A percentile compares a stretch with the other conserved stretches of the same genome.
phyloP scores from a whole-genome alignment of 2,329 filamentous ascomycete genomes.

The Stylonectria norvegica region DNA sequence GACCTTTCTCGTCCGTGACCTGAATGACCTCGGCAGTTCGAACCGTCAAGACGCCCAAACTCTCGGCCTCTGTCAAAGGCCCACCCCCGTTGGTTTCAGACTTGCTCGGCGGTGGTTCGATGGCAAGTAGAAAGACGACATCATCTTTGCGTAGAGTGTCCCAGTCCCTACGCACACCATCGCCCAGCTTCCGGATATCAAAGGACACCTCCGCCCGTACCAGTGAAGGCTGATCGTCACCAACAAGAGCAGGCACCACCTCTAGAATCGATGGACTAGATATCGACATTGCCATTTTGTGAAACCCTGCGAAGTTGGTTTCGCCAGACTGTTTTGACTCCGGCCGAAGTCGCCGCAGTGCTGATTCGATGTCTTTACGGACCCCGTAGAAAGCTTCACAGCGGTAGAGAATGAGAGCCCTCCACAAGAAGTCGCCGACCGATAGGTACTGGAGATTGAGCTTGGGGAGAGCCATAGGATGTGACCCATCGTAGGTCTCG shows the following conservation, averaged over 20 bases:
- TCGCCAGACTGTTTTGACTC: constrained; percentile 59
- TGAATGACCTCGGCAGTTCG: constrained; percentile 83
- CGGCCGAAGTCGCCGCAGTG: constrained; percentile 74
- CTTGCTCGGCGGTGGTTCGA: constrained; percentile 59
- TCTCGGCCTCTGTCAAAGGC: constrained; percentile 49
- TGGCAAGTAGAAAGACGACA: constrained; percentile 79
- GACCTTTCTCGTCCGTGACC: constrained; percentile 80
- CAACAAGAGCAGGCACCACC: constrained; percentile 77
- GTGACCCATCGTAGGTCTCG: constrained; percentile 82
- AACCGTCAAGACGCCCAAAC: constrained; percentile 65
- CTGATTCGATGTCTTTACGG: constrained; percentile 82
- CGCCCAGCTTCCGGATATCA: constrained; percentile 75
- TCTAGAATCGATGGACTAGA: constrained; percentile 83
- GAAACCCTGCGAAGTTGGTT: constrained; percentile 75
- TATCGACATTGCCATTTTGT: constrained; percentile 88
- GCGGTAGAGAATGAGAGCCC: constrained; percentile 83
- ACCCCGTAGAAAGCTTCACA: constrained; percentile 93
- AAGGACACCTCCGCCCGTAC: constrained; percentile 84
- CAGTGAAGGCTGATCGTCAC: constrained; percentile 75
- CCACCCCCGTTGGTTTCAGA: constrained; percentile 51
- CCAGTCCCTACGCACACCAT: constrained; percentile 80
- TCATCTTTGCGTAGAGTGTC: constrained; percentile 83
- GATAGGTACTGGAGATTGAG: constrained; percentile 94
- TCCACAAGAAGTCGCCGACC: constrained; percentile 94
- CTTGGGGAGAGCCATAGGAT: constrained; percentile 86